phyloP scores from a whole-genome alignment of 2,329 filamentous ascomycete genomes.

The Colletotrichum liriopes region DNA sequence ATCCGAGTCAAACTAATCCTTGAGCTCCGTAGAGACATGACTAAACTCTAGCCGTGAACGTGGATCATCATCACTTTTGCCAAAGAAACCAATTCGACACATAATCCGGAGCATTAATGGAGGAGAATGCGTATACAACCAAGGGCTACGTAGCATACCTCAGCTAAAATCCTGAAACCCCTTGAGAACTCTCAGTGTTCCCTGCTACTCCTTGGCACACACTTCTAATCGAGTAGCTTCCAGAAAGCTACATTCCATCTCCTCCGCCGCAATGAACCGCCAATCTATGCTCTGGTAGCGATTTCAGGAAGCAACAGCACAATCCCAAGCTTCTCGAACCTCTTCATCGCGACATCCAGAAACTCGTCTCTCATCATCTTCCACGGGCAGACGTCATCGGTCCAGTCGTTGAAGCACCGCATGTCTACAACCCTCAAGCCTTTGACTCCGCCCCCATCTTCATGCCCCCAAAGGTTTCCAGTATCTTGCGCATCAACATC shows the following conservation, averaged over 20 bases:
- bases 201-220: too few relatives aligned
- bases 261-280: not conserved
- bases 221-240: not conserved
- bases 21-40: too few relatives aligned
- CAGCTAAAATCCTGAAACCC: too few relatives aligned
- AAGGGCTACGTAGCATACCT: too few relatives aligned
- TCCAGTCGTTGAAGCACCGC: not conserved
- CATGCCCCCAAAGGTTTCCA: not conserved
- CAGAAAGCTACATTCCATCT: not conserved
- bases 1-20: too few relatives aligned
- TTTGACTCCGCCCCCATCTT: not conserved
- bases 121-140: too few relatives aligned
- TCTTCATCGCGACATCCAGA: too few relatives aligned
- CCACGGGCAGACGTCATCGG: rapidly evolving
- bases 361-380: not conserved
- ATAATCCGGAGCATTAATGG: too few relatives aligned
- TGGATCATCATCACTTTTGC: too few relatives aligned
- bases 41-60: too few relatives aligned
- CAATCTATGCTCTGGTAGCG: not conserved
- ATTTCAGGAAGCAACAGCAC: not conserved
- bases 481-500: not conserved
- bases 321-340: not conserved
- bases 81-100: too few relatives aligned
- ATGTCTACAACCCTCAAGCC: not conserved
- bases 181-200: too few relatives aligned